phyloP scores from a whole-genome alignment of 106 monocot genomes.

The Allium cepa region DNA sequence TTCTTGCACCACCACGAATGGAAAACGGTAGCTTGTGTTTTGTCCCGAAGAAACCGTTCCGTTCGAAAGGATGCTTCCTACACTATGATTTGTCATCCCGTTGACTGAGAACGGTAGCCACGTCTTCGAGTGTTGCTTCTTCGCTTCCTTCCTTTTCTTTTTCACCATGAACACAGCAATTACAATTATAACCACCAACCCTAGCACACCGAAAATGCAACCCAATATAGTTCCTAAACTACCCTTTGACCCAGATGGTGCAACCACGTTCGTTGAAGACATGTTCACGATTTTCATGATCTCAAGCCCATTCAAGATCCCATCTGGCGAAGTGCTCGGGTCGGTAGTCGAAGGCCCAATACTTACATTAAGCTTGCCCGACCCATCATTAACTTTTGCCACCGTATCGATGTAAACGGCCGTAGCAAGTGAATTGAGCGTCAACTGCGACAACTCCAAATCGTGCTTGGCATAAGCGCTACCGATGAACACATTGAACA shows the following conservation, averaged over 20 bases:
- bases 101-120: slow-evolving; percentile 48
- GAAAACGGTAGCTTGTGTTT: slow-evolving; percentile 48
- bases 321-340: slow-evolving; percentile 20
- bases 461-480: slow-evolving; percentile 11
- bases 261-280: slow-evolving; percentile 6
- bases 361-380: slow-evolving; percentile 30
- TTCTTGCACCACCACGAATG: slow-evolving; percentile 45
- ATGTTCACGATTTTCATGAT: slow-evolving; percentile 39
- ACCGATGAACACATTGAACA: slow-evolving; percentile 53
- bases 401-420: slow-evolving; percentile 47
- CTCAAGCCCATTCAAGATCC: slow-evolving; percentile 71
- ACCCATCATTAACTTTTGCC: slow-evolving; percentile 5
- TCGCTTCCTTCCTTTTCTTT: slow-evolving; percentile 29
- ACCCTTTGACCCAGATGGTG: slow-evolving; percentile 17
- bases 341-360: slow-evolving; percentile 32
- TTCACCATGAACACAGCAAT: slow-evolving; percentile 5
- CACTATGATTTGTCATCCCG: slow-evolving; percentile 30
- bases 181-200: slow-evolving; percentile 9
- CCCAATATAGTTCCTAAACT: slow-evolving; percentile 37
- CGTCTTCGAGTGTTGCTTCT: slow-evolving; percentile 25
- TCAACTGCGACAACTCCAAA: slow-evolving; percentile 23
- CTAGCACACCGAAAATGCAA: slow-evolving; percentile 29
- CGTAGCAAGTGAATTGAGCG: slow-evolving; percentile 14
- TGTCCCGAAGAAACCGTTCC: slow-evolving; percentile 21
- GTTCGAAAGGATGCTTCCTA: slow-evolving; percentile 18